A percentile compares a stretch with the other conserved stretches of the same genome.
Evolutionary conservation across 2,329 filamentous ascomycete genomes (phyloP).

Genomic region (Purpureocillium takamizusanense): DNA sequence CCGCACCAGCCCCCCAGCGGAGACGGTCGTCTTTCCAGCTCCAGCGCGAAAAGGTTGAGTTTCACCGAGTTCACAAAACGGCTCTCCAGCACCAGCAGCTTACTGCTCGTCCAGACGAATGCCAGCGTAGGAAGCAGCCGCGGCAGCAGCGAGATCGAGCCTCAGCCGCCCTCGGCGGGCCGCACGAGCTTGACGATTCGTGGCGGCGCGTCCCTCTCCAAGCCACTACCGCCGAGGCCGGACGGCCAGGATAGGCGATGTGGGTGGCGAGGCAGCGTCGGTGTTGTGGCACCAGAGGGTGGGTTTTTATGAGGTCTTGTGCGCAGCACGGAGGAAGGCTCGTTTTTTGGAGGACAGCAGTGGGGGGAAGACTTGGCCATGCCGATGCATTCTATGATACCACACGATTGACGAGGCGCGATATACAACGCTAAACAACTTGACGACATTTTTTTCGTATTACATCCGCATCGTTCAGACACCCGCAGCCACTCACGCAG

Average conservation of each 20-base stretch:
- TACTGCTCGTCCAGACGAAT: slow-evolving; percentile 51
- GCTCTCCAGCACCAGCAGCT: slow-evolving; percentile 51
- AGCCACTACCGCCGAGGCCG: slow-evolving; percentile 23
- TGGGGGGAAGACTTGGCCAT: neutral
- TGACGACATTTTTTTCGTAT: too few relatives aligned
- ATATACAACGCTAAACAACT: too few relatives aligned
- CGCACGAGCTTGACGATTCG: slow-evolving; percentile 33
- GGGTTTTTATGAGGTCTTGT: slow-evolving; percentile 38
- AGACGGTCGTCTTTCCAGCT: slow-evolving; percentile 43
- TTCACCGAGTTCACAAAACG: slow-evolving; percentile 53
- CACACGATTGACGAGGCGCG: too few relatives aligned
- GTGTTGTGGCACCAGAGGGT: slow-evolving; percentile 43
- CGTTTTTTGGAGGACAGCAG: too few relatives aligned
- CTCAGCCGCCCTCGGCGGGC: slow-evolving; percentile 25
- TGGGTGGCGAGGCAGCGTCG: slow-evolving; percentile 48
- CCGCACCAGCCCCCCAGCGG: slow-evolving; percentile 11
- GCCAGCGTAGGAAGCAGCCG: slow-evolving; percentile 38
- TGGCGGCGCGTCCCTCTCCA: slow-evolving; percentile 16
- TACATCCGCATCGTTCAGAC: too few relatives aligned
- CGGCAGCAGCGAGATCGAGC: slow-evolving; percentile 35
- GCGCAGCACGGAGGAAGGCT: too few relatives aligned
- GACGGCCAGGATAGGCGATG: slow-evolving; percentile 35
- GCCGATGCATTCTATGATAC: neutral
- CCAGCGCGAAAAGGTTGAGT: slow-evolving; percentile 48
- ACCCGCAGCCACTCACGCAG: too few relatives aligned